A percentile compares a stretch with the other conserved stretches of the same genome.
phyloP scores from a whole-genome alignment of 352 stramenopile species.

The Pythium biforme region DNA sequence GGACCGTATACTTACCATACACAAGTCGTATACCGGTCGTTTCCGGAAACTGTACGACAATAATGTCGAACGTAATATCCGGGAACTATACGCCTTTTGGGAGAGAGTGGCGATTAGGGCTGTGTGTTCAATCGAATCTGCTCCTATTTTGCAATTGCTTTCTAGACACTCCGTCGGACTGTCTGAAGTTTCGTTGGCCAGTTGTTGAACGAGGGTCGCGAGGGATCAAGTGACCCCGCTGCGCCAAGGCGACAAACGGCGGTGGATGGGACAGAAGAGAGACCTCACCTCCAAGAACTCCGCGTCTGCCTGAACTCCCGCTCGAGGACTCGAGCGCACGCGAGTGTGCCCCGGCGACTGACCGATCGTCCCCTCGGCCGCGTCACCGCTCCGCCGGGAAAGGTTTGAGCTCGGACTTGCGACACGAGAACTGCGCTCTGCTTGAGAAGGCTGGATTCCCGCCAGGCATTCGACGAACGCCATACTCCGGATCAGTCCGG shows the following conservation, averaged over 20 bases:
- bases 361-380: not conserved
- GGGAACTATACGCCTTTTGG: constrained; percentile 10
- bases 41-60: constrained; percentile 4
- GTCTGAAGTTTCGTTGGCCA: not conserved
- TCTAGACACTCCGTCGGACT: not conserved
- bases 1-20: not conserved
- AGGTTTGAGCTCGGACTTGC: not conserved
- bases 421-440: not conserved
- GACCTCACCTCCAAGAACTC: not conserved
- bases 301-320: not conserved
- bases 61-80: too few species aligned
- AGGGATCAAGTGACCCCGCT: not conserved
- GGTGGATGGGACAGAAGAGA: constrained; percentile 1
- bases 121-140: constrained; percentile 16
- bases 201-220: constrained; percentile 9
- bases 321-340: not conserved
- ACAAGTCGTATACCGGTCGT: constrained; percentile 3
- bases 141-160: constrained; percentile 3
- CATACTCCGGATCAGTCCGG: constrained; percentile 1
- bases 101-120: constrained; percentile 22
- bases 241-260: not conserved
- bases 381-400: constrained; percentile 1
- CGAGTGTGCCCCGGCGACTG: not conserved
- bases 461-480: not conserved
- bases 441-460: not conserved